A percentile compares a stretch with the other conserved stretches of the same genome.
phyloP scores from a whole-genome alignment of 202 grass and related monocot genomes.

The Schoenoplectus triqueter region DNA sequence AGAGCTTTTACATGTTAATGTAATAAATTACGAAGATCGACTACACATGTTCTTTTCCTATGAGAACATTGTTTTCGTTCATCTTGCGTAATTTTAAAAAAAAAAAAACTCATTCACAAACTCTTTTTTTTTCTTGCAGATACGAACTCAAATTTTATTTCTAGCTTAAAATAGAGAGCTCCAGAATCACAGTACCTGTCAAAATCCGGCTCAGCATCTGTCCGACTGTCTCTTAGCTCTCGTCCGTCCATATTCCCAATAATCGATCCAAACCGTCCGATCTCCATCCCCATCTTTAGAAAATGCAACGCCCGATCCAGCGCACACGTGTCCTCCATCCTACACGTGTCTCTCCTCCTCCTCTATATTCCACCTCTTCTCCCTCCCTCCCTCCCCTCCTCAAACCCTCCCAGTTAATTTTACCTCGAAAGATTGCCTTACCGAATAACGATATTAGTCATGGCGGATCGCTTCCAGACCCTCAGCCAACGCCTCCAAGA shows the following conservation, averaged over 20 bases:
- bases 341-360: constrained; percentile 43
- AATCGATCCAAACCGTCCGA: constrained; percentile 8
- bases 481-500: constrained; percentile 61
- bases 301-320: constrained; percentile 41
- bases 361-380: constrained; percentile 29
- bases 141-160: too few species aligned
- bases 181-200: not conserved
- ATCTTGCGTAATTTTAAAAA: not conserved
- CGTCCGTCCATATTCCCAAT: too few species aligned
- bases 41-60: too few species aligned
- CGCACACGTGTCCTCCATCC: constrained; percentile 43
- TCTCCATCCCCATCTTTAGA: not conserved
- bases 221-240: too few species aligned
- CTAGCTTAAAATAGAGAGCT: constrained; percentile 23
- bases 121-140: not conserved
- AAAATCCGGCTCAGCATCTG: too few species aligned
- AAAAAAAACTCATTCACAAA: not conserved
- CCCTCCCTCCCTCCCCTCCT: not conserved
- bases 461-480: constrained; percentile 6
- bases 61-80: too few species aligned
- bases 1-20: too few species aligned
- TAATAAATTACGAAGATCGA: too few species aligned
- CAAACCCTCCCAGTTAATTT: not conserved
- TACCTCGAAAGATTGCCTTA: not conserved
- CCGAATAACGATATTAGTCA: not conserved